phyloP scores from a whole-genome alignment of 2,329 filamentous ascomycete genomes.

The Ceratocystis destructans region DNA sequence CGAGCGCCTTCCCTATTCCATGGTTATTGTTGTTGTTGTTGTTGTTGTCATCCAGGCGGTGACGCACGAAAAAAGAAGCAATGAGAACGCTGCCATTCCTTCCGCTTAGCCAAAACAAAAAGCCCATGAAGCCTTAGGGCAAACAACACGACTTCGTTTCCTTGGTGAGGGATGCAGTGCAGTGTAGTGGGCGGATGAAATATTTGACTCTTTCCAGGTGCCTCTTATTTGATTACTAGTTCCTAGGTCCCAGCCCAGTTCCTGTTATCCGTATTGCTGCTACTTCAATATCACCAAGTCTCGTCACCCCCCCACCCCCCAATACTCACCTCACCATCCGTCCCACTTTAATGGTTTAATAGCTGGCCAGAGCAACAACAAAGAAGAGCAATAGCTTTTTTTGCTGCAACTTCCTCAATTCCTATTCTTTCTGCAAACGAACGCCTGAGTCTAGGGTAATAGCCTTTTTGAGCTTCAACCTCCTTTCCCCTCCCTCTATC shows the following conservation, averaged over 20 bases:
- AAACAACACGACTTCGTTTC: constrained; percentile 5
- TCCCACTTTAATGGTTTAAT: not conserved
- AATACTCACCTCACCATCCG: not conserved
- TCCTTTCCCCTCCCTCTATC: not conserved
- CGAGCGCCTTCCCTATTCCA: not conserved
- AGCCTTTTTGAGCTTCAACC: not conserved
- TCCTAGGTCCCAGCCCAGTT: not conserved
- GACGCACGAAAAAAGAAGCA: not conserved
- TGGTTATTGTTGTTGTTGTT: not conserved
- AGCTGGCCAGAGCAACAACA: not conserved
- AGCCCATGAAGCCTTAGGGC: too few relatives aligned
- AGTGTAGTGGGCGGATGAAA: not conserved
- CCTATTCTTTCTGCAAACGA: not conserved
- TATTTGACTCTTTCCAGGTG: not conserved
- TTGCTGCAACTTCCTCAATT: constrained; percentile 1
- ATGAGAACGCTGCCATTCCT: not conserved
- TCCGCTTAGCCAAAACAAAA: constrained; percentile 1
- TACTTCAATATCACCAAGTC: not conserved
- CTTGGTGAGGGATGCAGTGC: constrained; percentile 1
- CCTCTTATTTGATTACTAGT: not conserved
- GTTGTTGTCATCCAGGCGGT: not conserved
- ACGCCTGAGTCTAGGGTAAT: not conserved
- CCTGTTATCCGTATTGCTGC: not conserved
- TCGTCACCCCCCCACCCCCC: too few relatives aligned
- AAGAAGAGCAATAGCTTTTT: not conserved